Base-by-base conservation (phyloP, 108 stramenopile species). In the Fragilariopsis cylindrus region DNA sequence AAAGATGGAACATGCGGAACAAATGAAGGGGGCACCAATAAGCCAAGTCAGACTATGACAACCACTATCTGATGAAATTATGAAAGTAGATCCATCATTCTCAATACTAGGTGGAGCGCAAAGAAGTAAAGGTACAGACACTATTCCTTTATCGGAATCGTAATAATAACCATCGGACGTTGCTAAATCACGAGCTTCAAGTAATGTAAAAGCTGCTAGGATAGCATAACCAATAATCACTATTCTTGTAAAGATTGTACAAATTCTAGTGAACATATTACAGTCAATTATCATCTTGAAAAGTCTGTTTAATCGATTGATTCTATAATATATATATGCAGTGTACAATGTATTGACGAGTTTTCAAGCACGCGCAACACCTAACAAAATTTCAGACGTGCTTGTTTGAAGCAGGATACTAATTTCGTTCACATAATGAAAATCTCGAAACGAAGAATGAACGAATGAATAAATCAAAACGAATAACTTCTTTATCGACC, bases 111-210 rank as follows among this genome's bases (percentile, higher is more conserved):
- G 62, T 12, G 62, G 62, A 45, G 62, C 62, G n/a, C 62, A 63
- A 5, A 63, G 42, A 42, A 63, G 13, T 4, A 63, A 13, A 5
- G 62, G 62, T 15, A 63, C 62, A 41, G 43, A 63, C 0, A 63
- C 62, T n/a, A 63, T 63, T 0, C 62, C 62, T 12, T n/a, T 45
- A 3, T 43, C 62, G 16, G 40, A 3, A 13, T 63, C 62, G 39
- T 63, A 63, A n/a, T 63, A 44, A 15, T 63, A 63, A 9, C 62
- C 62, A 15, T 63, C 42, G 43, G 62, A 63, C 16, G 8, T 42
- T 11, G 62, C 62, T 44, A 63, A 43, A 43, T 63, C 62, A n/a
- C 62, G 62, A 44, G 62, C 62, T 43, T 63, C 62, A 3, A 63
- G 62, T 9, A 63, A 63, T n/a, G 62, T 63, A 44, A 63, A 63